A percentile compares a stretch with the other conserved stretches of the same genome.
These are phyloP conservation scores for Vanilla planifolia DNA, from an alignment of 106 monocot species.

Conservation along the genomic window DNA sequence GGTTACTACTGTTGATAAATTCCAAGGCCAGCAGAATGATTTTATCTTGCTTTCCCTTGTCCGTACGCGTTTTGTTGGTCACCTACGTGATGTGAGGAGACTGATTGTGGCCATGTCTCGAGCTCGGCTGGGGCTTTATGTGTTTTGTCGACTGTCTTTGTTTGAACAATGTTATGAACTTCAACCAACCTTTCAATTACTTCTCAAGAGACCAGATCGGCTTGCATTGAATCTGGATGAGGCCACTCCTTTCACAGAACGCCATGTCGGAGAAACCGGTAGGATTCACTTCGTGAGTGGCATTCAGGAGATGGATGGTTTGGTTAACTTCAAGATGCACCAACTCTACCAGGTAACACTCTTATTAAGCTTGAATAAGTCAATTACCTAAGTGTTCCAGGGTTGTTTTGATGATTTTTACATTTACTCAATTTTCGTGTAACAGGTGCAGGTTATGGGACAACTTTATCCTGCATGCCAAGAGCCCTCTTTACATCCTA, in stretches of 20 bases:
- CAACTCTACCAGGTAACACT: conserved; percentile 70
- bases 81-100: conserved; percentile 94
- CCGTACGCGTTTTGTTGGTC: conserved; percentile 93
- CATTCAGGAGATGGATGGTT: conserved; percentile 67
- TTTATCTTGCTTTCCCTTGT: conserved; percentile 93
- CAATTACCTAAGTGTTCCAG: neutral
- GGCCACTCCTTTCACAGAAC: conserved; percentile 66
- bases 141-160: conserved; percentile 78
- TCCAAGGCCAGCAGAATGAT: conserved; percentile 99
- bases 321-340: conserved; percentile 66
- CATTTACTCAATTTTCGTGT: neutral
- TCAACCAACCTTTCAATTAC: conserved; percentile 85
- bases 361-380: neutral
- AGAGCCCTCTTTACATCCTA: conserved; percentile 8
- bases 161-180: conserved; percentile 98
- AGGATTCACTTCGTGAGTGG: conserved; percentile 43
- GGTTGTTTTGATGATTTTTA: neutral
- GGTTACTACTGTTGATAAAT: conserved; percentile 96
- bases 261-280: conserved; percentile 59
- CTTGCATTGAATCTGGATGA: conserved; percentile 80
- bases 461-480: conserved; percentile 24
- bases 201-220: conserved; percentile 77
- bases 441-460: conserved; percentile 44
- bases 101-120: conserved; percentile 98
- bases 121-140: conserved; percentile 82